Base-by-base conservation (phyloP, 148 eudicot genomes). In the Gaultheria prostrata region DNA sequence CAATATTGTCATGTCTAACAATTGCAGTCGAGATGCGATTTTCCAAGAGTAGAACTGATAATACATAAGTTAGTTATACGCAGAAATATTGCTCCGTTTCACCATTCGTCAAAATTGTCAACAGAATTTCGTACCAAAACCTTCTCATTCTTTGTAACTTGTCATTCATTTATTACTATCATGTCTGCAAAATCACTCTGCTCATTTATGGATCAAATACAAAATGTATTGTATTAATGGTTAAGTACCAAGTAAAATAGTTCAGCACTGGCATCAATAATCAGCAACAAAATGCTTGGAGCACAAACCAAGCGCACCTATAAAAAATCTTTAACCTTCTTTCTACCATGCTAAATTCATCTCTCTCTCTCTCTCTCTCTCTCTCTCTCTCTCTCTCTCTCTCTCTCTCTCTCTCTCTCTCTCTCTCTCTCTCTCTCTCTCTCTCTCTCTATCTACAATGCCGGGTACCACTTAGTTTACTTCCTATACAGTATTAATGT, bases 261-360 rank as follows among this genome's bases (percentile, higher is more conserved):
- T 28, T 50, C 61, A 51, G 45, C 28, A 18, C 20, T 51, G 80
- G 45, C 39, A 33, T 11, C n/a, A 49, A 10, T 50, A 59, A 51
- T 77, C 39, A 28, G 21, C 72, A 54, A 17, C 63, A 78, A 78
- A 78, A 53, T 78, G 46, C 65, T 54, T 54, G 35, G 30, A 51
- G 33, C n/a, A 28, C 39, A 14, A 30, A 13, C 46, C 45, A 7
- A 32, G 8, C 26, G 17, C 6, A 17, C 80, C 63, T 53, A 78
- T 3, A 8, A 78, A 78, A 46, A 78, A 78, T 21, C 14, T 45
- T 74, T 45, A 21, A 46, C 61, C 4, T 28, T 14, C 11, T 26
- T 45, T 9, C 56, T 18, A n/a, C 54, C 30, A 75, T 46, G 24
- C 46, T 45, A 45, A 76, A 39, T 6, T 39, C 43, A 35, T 39